Evolutionary conservation across 169 alveolate genomes (phyloP), one percentile per base, ranked within the genome.

Genomic region (Eimeria zaria): DNA sequence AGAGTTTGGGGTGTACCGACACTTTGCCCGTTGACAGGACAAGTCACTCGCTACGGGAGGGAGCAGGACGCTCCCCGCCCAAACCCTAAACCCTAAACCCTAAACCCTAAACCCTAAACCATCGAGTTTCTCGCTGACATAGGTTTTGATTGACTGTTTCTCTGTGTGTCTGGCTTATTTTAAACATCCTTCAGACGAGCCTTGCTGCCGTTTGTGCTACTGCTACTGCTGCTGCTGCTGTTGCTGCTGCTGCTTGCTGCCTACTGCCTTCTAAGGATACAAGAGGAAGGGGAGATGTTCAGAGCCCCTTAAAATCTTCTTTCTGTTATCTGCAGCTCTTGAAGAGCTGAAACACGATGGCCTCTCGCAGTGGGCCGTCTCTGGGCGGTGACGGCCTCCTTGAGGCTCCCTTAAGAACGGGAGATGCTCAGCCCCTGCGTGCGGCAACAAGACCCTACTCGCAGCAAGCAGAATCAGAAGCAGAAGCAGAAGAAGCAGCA

Each of bases 21-120:
- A n/a, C 39, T n/a, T 7, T n/a, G 74, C 74, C 22, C 22, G 51
- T 20, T 53, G 24, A 48, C 53, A 71, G 78, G 48, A 33, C 41
- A 33, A 62, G 14, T 58, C 69, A 58, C 6, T 6, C 46, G 80
- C 46, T n/a, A 53, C 24, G 53, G 83, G 83, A 71, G 83, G 2
- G 73, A 62, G 12, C 5, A 62, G 73, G 39, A 39, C 2, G 83
- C n/a, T 71, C 14, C 53, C 16, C 27, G 27, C 78, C 48, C 20
- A 27, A 16, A 67, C 78, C 44, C 78, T 33, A 71, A 30, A 36
- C 83, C 83, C 83, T 71, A 71, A 71, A 71, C 83, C 83, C 83
- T 71, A 71, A 71, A 71, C 83, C 83, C 83, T 71, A 71, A 71
- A 71, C 83, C 83, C 83, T 71, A 62, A 62, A 62, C 39, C 73